Evolutionary conservation across 306 rosid genomes (phyloP).

Genomic region (Boehmeria nivea): DNA sequence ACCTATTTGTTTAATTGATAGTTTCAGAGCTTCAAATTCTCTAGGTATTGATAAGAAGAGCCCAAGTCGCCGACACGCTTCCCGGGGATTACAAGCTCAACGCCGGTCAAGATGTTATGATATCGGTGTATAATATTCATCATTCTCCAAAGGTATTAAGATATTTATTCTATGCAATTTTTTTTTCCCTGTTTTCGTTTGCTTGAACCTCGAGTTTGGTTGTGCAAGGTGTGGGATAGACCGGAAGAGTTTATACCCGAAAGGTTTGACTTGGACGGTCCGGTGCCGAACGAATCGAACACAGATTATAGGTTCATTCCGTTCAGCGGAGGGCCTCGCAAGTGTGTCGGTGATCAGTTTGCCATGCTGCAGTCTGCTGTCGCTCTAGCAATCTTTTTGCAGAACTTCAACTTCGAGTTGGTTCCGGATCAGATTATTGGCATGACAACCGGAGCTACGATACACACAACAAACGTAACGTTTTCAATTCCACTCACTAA

Average conservation of each 20-base stretch:
- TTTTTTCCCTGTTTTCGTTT: slow-evolving; percentile 5
- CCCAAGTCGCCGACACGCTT: slow-evolving; percentile 73
- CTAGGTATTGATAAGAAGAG: slow-evolving; percentile 92
- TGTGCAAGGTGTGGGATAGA: slow-evolving; percentile 80
- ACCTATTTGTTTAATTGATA: slow-evolving; percentile 6
- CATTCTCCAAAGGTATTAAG: slow-evolving; percentile 68
- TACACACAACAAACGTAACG: slow-evolving; percentile 87
- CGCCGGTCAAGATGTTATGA: slow-evolving; percentile 96
- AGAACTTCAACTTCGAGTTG: slow-evolving; percentile 68
- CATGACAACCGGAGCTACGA: slow-evolving; percentile 98
- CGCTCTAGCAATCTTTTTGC: slow-evolving; percentile 76
- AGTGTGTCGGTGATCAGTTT: slow-evolving; percentile 96
- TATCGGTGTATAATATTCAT: slow-evolving; percentile 87
- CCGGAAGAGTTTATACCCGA: slow-evolving; percentile 92
- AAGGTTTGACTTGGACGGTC: slow-evolving; percentile 77
- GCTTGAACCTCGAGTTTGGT: slow-evolving; percentile 11
- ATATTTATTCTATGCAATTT: neutral
- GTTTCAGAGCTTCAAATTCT: slow-evolving; percentile 20
- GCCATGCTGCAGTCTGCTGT: slow-evolving; percentile 81
- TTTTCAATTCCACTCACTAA: neutral
- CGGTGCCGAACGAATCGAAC: slow-evolving; percentile 78
- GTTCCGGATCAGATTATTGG: slow-evolving; percentile 80
- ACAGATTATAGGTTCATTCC: slow-evolving; percentile 98
- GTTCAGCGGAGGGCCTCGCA: slow-evolving; percentile 93
- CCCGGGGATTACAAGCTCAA: slow-evolving; percentile 81